phyloP scores from a whole-genome alignment of 768 basidiomycete genomes.

The Hemileccinum rubropunctum region DNA sequence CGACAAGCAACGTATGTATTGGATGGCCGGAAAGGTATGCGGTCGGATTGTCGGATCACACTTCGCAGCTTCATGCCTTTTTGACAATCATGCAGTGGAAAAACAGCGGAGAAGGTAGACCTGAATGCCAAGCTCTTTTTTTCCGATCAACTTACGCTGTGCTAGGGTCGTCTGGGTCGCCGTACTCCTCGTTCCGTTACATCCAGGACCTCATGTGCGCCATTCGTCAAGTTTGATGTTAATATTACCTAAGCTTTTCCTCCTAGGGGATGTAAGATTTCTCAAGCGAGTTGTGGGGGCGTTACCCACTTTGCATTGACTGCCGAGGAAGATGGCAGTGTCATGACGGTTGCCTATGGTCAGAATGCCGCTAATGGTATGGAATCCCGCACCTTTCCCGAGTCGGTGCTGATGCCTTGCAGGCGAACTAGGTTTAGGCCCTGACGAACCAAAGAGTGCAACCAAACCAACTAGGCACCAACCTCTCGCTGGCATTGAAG shows the following conservation, averaged over 20 bases:
- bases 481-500: slow-evolving; percentile 73
- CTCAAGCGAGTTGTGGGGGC: slow-evolving; percentile 70
- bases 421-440: slow-evolving; percentile 82
- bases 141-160: slow-evolving; percentile 5
- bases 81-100: slow-evolving; percentile 67
- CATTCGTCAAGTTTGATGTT: neutral
- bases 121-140: neutral
- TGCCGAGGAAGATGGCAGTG: slow-evolving; percentile 67
- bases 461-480: slow-evolving; percentile 76
- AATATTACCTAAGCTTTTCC: neutral
- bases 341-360: slow-evolving; percentile 85
- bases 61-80: slow-evolving; percentile 1
- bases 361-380: slow-evolving; percentile 83
- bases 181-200: slow-evolving; percentile 82
- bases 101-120: slow-evolving; percentile 83
- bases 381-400: neutral
- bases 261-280: slow-evolving; percentile 74
- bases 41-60: neutral
- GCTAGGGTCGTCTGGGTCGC: slow-evolving; percentile 84
- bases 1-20: slow-evolving; percentile 84
- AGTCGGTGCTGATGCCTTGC: slow-evolving; percentile 1
- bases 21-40: slow-evolving; percentile 76
- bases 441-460: slow-evolving; percentile 79
- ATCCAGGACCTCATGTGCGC: slow-evolving; percentile 83
- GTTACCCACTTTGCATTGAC: slow-evolving; percentile 85